Evolutionary conservation across 1,284 basidiomycete genomes (phyloP).

Genomic region (Austroboletus rostrupii): DNA sequence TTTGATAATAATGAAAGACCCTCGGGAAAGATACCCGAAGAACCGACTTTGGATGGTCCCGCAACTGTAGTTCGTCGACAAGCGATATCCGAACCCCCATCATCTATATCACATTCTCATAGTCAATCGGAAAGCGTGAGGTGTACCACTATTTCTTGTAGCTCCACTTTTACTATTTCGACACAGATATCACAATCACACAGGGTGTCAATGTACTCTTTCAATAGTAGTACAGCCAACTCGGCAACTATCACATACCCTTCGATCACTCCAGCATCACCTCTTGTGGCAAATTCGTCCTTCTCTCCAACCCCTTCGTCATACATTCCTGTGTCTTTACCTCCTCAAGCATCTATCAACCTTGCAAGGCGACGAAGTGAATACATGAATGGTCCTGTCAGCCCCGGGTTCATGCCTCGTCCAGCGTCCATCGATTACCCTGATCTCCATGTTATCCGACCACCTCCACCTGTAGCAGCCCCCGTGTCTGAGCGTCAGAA

Average conservation of each 20-base stretch:
- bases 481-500: conserved; percentile 68
- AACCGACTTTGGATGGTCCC: conserved; percentile 23
- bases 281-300: conserved; percentile 36
- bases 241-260: conserved; percentile 45
- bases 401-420: conserved; percentile 48
- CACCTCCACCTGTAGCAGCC: conserved; percentile 72
- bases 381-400: conserved; percentile 73
- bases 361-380: conserved; percentile 74
- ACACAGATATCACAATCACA: conserved; percentile 26
- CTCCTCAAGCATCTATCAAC: conserved; percentile 77
- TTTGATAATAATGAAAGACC: conserved; percentile 13
- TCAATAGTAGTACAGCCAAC: conserved; percentile 26
- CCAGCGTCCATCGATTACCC: conserved; percentile 75
- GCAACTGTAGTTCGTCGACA: conserved; percentile 35
- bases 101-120: conserved; percentile 38
- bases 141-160: background rate
- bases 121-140: conserved; percentile 44
- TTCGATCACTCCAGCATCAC: conserved; percentile 30
- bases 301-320: conserved; percentile 25
- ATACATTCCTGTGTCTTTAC: conserved; percentile 49
- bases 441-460: conserved; percentile 65
- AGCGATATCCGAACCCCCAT: conserved; percentile 35
- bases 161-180: conserved; percentile 9
- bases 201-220: conserved; percentile 32
- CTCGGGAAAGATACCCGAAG: conserved; percentile 13